These are phyloP conservation scores for Adiantum capillusveneris DNA, from an alignment of 75 land plant genomes.

Conservation along the genomic window DNA sequence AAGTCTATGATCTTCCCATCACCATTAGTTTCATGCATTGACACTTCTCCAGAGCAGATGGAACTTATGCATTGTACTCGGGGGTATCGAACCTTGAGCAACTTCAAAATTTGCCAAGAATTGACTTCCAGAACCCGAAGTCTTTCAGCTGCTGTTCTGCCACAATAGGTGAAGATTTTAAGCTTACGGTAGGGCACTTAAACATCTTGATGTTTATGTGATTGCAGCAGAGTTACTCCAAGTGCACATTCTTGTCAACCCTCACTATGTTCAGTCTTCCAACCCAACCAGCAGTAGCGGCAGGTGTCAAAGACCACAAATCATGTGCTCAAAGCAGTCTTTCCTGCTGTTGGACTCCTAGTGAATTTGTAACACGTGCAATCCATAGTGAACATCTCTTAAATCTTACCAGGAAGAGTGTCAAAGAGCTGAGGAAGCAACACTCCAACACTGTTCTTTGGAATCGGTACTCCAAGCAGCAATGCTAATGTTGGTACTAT, in stretches of 20 bases:
- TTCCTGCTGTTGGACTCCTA: too few species aligned
- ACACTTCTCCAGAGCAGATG: constrained; percentile 10
- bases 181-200: too few species aligned
- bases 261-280: too few species aligned
- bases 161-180: too few species aligned
- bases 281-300: too few species aligned
- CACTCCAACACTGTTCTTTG: constrained; percentile 77
- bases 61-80: constrained; percentile 35
- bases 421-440: constrained; percentile 44
- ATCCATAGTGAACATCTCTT: too few species aligned
- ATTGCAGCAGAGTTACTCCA: too few species aligned
- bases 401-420: constrained; percentile 32
- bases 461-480: constrained; percentile 84
- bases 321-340: too few species aligned
- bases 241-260: too few species aligned
- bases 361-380: too few species aligned
- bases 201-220: too few species aligned
- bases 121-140: constrained; percentile 74
- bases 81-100: constrained; percentile 55
- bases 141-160: constrained; percentile 54
- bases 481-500: constrained; percentile 83
- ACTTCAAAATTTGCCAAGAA: constrained; percentile 74
- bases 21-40: constrained; percentile 2
- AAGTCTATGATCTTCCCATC: constrained; percentile 16
- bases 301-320: too few species aligned